A percentile compares a stretch with the other conserved stretches of the same genome.
Conservation (phyloP, 371 early-diverging fungal species). For the Sporodiniella umbellata region DNA sequence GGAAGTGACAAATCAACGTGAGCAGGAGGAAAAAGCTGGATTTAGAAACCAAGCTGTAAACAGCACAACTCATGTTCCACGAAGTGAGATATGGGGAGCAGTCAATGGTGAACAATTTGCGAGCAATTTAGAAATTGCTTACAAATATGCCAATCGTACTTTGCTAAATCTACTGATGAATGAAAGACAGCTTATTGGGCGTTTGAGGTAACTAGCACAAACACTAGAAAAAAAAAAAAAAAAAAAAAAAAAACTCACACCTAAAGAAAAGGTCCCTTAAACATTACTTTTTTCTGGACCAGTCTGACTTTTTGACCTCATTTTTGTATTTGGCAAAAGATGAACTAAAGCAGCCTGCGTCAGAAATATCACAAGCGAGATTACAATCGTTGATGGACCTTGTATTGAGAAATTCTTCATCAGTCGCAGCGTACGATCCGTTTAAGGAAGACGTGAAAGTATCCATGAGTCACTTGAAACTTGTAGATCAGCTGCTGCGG, state of each 20-base stretch:
- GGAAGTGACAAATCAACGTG: constrained; percentile 11
- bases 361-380: constrained; percentile 66
- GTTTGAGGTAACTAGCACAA: constrained; percentile 67
- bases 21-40: neutral
- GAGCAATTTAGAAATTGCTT: constrained; percentile 72
- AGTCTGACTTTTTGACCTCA: constrained; percentile 90
- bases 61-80: constrained; percentile 7
- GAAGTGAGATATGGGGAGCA: constrained; percentile 52
- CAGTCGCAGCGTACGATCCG: constrained; percentile 74
- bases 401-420: constrained; percentile 82
- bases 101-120: constrained; percentile 66
- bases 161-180: constrained; percentile 67
- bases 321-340: constrained; percentile 85
- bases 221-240: too few species aligned
- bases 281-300: constrained; percentile 88
- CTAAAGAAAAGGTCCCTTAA: constrained; percentile 73
- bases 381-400: constrained; percentile 86
- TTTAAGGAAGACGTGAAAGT: constrained; percentile 85
- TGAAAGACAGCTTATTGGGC: constrained; percentile 67
- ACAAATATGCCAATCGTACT: constrained; percentile 71
- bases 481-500: constrained; percentile 71
- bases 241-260: too few species aligned
- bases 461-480: constrained; percentile 54
- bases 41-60: neutral
- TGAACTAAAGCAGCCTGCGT: constrained; percentile 66